These are phyloP conservation scores for Cutaneotrichosporon mucoides DNA, from an alignment of 1,284 basidiomycete species.

Conservation along the genomic window DNA sequence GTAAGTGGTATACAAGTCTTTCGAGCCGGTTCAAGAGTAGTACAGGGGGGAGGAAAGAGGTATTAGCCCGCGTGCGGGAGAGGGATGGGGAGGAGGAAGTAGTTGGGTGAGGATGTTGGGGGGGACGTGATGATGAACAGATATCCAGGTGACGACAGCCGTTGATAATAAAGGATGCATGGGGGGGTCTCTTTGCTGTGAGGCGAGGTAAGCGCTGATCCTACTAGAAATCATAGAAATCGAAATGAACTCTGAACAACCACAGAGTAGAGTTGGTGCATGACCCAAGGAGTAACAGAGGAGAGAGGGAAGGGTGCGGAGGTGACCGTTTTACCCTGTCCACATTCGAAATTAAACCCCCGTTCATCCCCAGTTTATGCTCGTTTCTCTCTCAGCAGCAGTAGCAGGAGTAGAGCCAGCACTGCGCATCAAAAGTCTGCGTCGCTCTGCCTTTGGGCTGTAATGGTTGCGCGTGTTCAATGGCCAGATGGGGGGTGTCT, in stretches of 20 bases:
- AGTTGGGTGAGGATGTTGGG: neutral
- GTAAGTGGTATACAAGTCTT: neutral
- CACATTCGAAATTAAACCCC: neutral
- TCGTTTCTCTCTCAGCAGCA: too few species aligned
- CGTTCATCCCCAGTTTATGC: too few species aligned
- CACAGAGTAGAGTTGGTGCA: too few species aligned
- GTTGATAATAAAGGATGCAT: neutral
- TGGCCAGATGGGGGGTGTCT: too few species aligned
- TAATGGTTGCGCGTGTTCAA: too few species aligned
- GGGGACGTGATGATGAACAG: neutral
- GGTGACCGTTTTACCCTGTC: neutral
- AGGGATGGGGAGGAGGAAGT: neutral
- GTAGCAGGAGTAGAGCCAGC: too few species aligned
- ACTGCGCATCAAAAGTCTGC: too few species aligned
- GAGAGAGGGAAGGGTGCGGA: neutral
- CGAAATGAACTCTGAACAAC: neutral
- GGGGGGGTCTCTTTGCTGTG: neutral
- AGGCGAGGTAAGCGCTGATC: slow-evolving; percentile 9
- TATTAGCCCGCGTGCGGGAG: neutral
- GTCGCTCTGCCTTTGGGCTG: too few species aligned
- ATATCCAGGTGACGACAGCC: too few species aligned
- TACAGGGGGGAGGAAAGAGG: neutral
- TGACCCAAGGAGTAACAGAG: neutral
- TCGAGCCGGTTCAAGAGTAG: too few species aligned
- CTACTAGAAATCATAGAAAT: neutral